These are phyloP conservation scores for Aspergillus avenaceus DNA, from an alignment of 495 filamentous ascomycete species.

Conservation along the genomic window DNA sequence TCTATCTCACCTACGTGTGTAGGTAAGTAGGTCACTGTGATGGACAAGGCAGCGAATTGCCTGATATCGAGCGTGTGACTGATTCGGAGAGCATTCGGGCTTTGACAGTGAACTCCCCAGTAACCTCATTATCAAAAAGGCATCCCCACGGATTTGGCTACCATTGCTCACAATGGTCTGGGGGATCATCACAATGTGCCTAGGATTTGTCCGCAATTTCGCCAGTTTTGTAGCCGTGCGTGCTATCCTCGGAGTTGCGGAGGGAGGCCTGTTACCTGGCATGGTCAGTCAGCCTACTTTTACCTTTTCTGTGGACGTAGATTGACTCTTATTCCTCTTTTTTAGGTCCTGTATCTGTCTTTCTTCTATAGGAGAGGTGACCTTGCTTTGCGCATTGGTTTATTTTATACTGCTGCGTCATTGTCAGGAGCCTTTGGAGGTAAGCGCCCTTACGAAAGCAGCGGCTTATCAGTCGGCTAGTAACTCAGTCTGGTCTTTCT, in stretches of 20 bases:
- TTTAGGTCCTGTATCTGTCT: conserved; percentile 61
- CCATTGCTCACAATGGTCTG: conserved; percentile 60
- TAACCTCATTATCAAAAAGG: conserved; percentile 41
- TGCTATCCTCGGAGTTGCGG: conserved; percentile 56
- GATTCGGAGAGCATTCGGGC: background rate
- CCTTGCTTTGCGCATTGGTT: conserved; percentile 64
- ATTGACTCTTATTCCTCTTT: background rate
- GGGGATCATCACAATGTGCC: conserved; percentile 54
- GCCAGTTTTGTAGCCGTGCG: conserved; percentile 54
- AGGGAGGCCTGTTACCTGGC: conserved; percentile 65
- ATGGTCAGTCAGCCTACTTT: conserved; percentile 41
- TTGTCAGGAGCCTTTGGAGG: conserved; percentile 70
- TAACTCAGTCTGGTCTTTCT: too few species aligned
- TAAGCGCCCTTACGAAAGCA: conserved; percentile 9
- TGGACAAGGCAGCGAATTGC: too few species aligned
- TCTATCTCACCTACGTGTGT: conserved; percentile 64
- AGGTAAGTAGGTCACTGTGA: conserved; percentile 30
- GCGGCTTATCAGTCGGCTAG: too few species aligned
- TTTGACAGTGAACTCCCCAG: conserved; percentile 38
- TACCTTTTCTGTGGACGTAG: background rate
- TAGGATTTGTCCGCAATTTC: conserved; percentile 46
- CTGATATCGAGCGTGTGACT: too few species aligned
- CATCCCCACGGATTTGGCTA: conserved; percentile 60
- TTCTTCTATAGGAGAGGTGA: conserved; percentile 69
- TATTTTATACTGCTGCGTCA: conserved; percentile 71